Evolutionary conservation across 1,139 yeast genomes (phyloP), one percentile per base, ranked within the genome.

Genomic region (Geotrichum fermentans): DNA sequence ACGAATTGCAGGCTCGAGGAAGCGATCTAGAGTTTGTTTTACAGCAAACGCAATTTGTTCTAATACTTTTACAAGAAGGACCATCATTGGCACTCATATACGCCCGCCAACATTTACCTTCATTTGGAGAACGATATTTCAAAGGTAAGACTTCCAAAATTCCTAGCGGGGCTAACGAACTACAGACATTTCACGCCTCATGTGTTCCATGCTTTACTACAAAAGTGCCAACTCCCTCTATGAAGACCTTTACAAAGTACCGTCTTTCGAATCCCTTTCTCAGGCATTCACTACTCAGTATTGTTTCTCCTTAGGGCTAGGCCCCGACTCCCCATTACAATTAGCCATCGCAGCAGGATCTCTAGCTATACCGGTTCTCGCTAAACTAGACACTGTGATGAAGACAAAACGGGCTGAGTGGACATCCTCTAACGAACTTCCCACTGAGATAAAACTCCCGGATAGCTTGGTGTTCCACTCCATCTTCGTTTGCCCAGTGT

Each of bases 401-500:
- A 61, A 73, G 61, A 64, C 69, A 56, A 66, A 72, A 11, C 67
- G 68, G 32, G 72, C 80, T 5, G 81, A 75, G 52, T 78, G 83
- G 83, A 70, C 80, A 1, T 70, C 79, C 0, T 62, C 67, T 33
- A 71, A 75, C 54, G 85, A 80, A 60, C 61, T 81, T 24, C 85
- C 85, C 2, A 77, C 80, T 47, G 84, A 78, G 53, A 72, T 79
- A 34, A 72, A 73, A 26, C 63, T 80, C 26, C 86, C 86, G 0
- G 63, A 65, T 0, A 65, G 66, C 32, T 62, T 78, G 43, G 71
- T 70, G 45, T 84, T 80, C 66, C 96, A 89, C 65, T 86, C 95
- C 0, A 80, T 89, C 2, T 89, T 88, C 64, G 89, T 88, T 3
- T 89, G 96, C 64, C 96, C 97, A 0, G 90, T 89, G 1, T 77